Percentiles rank a stretch among this genome's conserved stretches.
These are phyloP conservation scores for Bretschneidera sinensis DNA, from an alignment of 345 rosid genomes.

Conservation along the genomic window DNA sequence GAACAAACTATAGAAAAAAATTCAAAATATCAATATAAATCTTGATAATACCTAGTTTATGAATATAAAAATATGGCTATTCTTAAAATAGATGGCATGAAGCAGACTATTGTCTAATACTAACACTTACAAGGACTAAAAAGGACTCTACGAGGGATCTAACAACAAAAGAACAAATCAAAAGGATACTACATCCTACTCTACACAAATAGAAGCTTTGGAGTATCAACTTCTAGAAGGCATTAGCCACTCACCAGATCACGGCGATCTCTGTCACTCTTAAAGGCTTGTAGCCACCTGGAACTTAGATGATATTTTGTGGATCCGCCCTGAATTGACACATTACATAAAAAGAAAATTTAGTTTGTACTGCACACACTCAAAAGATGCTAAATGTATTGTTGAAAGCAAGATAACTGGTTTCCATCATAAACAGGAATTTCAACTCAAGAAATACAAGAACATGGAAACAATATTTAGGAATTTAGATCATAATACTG, in stretches of 20 bases:
- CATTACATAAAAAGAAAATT: conserved; percentile 13
- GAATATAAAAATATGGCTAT: no score
- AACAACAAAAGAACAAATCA: background rate
- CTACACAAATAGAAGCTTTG: background rate
- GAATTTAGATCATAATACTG: background rate
- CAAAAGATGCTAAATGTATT: background rate
- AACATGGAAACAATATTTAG: background rate
- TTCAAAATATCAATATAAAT: no score
- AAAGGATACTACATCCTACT: background rate
- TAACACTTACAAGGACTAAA: background rate
- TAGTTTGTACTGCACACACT: background rate
- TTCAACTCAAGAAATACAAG: background rate
- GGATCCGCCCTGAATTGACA: conserved; percentile 75
- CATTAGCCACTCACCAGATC: conserved; percentile 67
- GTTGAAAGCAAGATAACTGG: background rate
- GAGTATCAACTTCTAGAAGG: background rate
- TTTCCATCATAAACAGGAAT: background rate
- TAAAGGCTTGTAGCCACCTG: conserved; percentile 88
- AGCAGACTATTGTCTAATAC: background rate
- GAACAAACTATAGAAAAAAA: no score
- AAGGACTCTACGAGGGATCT: background rate
- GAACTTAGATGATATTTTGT: conserved; percentile 86
- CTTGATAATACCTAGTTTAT: no score
- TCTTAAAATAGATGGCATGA: background rate
- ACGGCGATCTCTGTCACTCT: conserved; percentile 87